These are phyloP conservation scores for Nicotiana paniculata DNA, from an alignment of 257 asterid genomes.

Conservation along the genomic window DNA sequence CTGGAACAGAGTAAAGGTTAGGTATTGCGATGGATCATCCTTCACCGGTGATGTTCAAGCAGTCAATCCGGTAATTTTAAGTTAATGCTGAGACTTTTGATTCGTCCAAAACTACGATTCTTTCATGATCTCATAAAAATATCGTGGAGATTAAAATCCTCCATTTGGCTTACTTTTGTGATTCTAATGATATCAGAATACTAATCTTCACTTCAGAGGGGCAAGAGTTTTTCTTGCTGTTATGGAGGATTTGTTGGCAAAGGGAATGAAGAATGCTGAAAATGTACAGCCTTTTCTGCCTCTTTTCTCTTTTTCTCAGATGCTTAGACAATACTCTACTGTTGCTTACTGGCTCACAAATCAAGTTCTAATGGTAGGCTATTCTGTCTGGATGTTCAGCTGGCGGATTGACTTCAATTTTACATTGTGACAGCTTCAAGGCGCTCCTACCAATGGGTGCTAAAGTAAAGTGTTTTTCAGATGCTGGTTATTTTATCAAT, in stretches of 20 bases:
- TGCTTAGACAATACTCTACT: neutral
- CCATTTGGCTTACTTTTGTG: neutral
- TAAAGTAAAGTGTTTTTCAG: constrained; percentile 82
- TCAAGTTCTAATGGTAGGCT: constrained; percentile 43
- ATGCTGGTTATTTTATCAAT: constrained; percentile 88
- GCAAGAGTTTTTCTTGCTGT: constrained; percentile 33
- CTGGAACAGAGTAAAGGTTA: constrained; percentile 76
- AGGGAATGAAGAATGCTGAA: constrained; percentile 46
- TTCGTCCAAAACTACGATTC: neutral
- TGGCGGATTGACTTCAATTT: constrained; percentile 81
- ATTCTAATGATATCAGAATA: constrained; percentile 18
- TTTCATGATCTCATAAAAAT: neutral
- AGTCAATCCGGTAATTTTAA: constrained; percentile 51
- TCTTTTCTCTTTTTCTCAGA: neutral
- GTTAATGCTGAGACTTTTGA: neutral
- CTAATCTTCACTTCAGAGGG: constrained; percentile 43
- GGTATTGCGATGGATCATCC: constrained; percentile 90
- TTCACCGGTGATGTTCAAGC: constrained; percentile 81
- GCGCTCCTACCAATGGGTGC: constrained; percentile 50
- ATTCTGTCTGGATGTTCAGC: constrained; percentile 94
- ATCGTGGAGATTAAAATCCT: neutral
- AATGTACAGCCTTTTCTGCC: constrained; percentile 14
- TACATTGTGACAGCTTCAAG: constrained; percentile 72
- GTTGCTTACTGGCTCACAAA: neutral
- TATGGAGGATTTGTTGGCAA: constrained; percentile 35